Percentiles rank a stretch among this genome's conserved stretches.
Conservation (phyloP, 352 stramenopile species). For the Pythium dissimile region DNA sequence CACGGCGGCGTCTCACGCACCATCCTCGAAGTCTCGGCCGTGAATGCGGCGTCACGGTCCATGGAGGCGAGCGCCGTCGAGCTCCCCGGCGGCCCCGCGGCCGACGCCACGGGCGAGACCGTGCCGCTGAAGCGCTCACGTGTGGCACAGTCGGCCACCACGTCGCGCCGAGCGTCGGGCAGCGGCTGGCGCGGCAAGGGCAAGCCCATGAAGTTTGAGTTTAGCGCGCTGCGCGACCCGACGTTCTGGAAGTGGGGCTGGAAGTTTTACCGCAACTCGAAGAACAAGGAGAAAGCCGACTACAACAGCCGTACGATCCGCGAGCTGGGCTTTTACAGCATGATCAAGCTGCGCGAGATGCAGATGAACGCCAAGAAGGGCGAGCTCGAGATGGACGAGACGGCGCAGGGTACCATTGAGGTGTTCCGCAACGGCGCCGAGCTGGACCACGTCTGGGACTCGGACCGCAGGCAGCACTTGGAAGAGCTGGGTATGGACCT, state of each 20-base stretch:
- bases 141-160: not conserved
- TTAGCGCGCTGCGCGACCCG: slow-evolving; percentile 72
- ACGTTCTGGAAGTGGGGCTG: slow-evolving; percentile 87
- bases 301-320: slow-evolving; percentile 78
- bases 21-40: slow-evolving; percentile 18
- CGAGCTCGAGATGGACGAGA: slow-evolving; percentile 86
- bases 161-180: not conserved
- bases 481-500: slow-evolving; percentile 78
- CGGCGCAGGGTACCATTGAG: slow-evolving; percentile 79
- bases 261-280: slow-evolving; percentile 83
- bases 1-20: slow-evolving; percentile 12
- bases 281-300: slow-evolving; percentile 62
- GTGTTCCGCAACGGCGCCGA: slow-evolving; percentile 57
- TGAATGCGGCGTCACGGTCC: slow-evolving; percentile 9
- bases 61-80: slow-evolving; percentile 24
- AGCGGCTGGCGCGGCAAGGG: slow-evolving; percentile 27
- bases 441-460: slow-evolving; percentile 67
- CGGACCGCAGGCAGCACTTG: slow-evolving; percentile 65
- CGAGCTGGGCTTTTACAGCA: slow-evolving; percentile 84
- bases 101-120: slow-evolving; percentile 29
- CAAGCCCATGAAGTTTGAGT: slow-evolving; percentile 84
- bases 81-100: slow-evolving; percentile 29
- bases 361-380: slow-evolving; percentile 74
- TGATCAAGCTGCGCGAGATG: slow-evolving; percentile 79
- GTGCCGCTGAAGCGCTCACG: slow-evolving; percentile 6